Percentiles rank a stretch among this genome's conserved stretches.
Evolutionary conservation across 495 filamentous ascomycete genomes (phyloP).

Genomic region (Cercophora samala): DNA sequence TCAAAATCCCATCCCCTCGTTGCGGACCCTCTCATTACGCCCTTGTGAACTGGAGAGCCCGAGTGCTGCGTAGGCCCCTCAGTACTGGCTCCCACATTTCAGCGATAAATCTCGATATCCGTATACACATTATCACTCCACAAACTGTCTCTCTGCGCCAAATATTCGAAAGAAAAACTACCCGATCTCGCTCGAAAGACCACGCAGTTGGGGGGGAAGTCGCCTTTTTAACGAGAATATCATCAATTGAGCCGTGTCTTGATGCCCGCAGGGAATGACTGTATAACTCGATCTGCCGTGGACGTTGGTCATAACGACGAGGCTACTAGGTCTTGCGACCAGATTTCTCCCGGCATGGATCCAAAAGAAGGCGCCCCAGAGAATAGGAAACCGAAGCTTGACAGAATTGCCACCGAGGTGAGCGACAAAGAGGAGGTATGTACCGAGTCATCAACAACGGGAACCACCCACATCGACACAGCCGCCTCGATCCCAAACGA

Average conservation of each 20-base stretch:
- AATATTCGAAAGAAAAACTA: not conserved
- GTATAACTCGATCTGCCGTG: not conserved
- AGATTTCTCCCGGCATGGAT: conserved; percentile 10
- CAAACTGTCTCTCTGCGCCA: no score
- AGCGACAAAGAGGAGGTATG: conserved; percentile 4
- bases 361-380: not conserved
- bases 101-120: no score
- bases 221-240: not conserved
- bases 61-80: not conserved
- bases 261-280: not conserved
- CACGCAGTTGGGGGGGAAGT: not conserved
- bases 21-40: not conserved
- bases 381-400: not conserved
- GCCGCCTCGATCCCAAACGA: conserved; percentile 14
- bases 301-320: not conserved
- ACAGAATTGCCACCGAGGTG: conserved; percentile 1
- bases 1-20: not conserved
- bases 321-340: conserved; percentile 8
- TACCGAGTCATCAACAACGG: conserved; percentile 1
- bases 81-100: no score
- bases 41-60: not conserved
- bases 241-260: not conserved
- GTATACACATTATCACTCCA: no score
- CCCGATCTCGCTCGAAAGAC: not conserved
- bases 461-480: conserved; percentile 13